phyloP scores from a whole-genome alignment of 257 asterid species.

The Solanum dulcamara region DNA sequence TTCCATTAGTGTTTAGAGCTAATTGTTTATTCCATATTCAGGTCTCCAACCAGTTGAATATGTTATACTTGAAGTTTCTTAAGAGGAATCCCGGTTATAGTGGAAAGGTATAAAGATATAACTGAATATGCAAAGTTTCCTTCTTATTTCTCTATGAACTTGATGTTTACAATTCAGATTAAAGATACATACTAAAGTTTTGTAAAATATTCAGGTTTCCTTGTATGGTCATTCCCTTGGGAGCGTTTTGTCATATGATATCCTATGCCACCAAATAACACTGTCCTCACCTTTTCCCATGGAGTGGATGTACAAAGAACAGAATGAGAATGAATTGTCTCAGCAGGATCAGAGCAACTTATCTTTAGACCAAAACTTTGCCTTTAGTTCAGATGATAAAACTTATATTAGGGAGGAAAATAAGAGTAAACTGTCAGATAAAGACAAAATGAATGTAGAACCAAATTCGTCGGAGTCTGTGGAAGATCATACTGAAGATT shows the following conservation, averaged over 20 bases:
- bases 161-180: background rate
- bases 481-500: constrained; percentile 30
- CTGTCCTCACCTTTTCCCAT: constrained; percentile 68
- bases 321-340: constrained; percentile 12
- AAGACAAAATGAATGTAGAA: constrained; percentile 3
- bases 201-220: constrained; percentile 49
- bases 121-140: constrained; percentile 5
- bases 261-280: constrained; percentile 87
- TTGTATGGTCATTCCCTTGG: constrained; percentile 94
- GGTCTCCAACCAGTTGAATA: constrained; percentile 87
- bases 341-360: constrained; percentile 7
- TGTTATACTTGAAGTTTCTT: constrained; percentile 73
- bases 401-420: constrained; percentile 17
- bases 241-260: constrained; percentile 90
- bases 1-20: constrained; percentile 5
- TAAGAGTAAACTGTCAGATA: constrained; percentile 16
- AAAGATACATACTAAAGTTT: background rate
- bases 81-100: constrained; percentile 95
- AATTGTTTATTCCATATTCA: constrained; percentile 21
- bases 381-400: constrained; percentile 22
- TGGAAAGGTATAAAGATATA: constrained; percentile 60
- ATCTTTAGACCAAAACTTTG: constrained; percentile 17
- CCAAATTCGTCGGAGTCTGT: constrained; percentile 11
- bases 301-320: constrained; percentile 76
- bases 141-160: background rate